phyloP scores from a whole-genome alignment of 495 filamentous ascomycete species.

The Neurospora sp. region DNA sequence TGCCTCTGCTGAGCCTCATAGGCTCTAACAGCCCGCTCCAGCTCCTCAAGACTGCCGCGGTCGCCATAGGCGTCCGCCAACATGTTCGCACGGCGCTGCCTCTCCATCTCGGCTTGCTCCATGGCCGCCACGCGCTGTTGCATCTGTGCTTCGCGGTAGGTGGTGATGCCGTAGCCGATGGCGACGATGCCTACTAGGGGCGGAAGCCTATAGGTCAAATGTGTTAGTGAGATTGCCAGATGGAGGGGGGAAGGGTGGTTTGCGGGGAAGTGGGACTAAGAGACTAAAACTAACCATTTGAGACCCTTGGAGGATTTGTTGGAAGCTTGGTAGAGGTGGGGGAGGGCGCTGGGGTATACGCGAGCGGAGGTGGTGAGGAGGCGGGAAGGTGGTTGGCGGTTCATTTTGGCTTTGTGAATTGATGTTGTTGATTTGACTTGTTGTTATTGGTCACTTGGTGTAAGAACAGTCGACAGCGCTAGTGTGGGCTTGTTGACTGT shows the following conservation, averaged over 20 bases:
- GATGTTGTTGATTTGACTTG: background rate
- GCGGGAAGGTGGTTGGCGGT: constrained; percentile 16
- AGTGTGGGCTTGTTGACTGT: background rate
- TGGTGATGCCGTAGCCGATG: constrained; percentile 31
- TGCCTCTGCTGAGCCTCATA: constrained; percentile 32
- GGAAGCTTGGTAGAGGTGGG: constrained; percentile 24
- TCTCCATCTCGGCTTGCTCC: constrained; percentile 15
- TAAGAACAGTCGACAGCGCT: background rate
- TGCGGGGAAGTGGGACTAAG: background rate
- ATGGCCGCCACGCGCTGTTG: constrained; percentile 12
- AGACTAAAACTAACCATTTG: constrained; percentile 21
- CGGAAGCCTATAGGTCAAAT: constrained; percentile 18
- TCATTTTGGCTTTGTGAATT: constrained; percentile 14
- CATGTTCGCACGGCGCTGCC: constrained; percentile 14
- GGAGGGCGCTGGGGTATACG: constrained; percentile 34
- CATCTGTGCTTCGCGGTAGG: constrained; percentile 21
- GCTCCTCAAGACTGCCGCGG: constrained; percentile 43
- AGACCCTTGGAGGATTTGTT: constrained; percentile 17
- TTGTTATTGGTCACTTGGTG: background rate
- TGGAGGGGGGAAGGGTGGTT: background rate
- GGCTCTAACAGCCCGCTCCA: constrained; percentile 47
- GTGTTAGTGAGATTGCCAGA: constrained; percentile 1
- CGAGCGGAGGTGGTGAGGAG: constrained; percentile 30
- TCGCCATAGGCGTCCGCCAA: constrained; percentile 51
- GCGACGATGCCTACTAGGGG: constrained; percentile 30